Conservation (phyloP, 2,329 filamentous ascomycete genomes). For the Colletotrichum shisoi region DNA sequence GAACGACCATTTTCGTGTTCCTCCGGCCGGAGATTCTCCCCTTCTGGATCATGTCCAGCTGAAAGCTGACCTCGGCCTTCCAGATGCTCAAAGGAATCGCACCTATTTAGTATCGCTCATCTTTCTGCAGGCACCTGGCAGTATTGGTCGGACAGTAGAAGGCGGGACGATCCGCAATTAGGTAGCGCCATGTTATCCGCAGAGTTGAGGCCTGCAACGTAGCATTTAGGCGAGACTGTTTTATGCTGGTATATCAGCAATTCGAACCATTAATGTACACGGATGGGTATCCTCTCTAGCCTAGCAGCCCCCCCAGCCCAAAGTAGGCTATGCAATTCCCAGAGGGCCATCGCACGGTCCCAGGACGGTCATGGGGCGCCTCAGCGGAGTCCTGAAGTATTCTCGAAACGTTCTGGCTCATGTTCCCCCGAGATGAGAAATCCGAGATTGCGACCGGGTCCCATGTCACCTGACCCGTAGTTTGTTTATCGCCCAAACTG, state of each 20-base stretch:
- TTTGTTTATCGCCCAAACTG: conserved; percentile 11
- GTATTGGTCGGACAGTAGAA: neutral
- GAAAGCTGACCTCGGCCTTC: neutral
- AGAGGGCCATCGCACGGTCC: neutral
- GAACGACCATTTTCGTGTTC: too few species aligned
- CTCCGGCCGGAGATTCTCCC: too few species aligned
- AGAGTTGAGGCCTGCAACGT: neutral
- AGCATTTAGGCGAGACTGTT: neutral
- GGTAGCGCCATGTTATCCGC: neutral
- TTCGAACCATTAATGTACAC: neutral
- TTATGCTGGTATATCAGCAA: neutral
- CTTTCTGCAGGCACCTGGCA: neutral
- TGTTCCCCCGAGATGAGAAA: conserved; percentile 26
- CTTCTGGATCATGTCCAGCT: too few species aligned
- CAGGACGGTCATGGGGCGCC: neutral
- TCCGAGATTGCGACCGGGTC: conserved; percentile 29
- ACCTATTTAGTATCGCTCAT: neutral
- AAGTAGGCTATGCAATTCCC: conserved; percentile 4
- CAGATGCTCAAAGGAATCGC: neutral
- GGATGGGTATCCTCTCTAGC: neutral
- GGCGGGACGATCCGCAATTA: neutral
- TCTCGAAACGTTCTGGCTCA: conserved; percentile 34
- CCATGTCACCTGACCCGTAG: conserved; percentile 15
- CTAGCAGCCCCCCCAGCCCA: neutral
- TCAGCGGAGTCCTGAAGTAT: conserved; percentile 8